Evolutionary conservation across 1,139 yeast genomes (phyloP), one percentile per base, ranked within the genome.

Genomic region (Sugiyamaella japonica): DNA sequence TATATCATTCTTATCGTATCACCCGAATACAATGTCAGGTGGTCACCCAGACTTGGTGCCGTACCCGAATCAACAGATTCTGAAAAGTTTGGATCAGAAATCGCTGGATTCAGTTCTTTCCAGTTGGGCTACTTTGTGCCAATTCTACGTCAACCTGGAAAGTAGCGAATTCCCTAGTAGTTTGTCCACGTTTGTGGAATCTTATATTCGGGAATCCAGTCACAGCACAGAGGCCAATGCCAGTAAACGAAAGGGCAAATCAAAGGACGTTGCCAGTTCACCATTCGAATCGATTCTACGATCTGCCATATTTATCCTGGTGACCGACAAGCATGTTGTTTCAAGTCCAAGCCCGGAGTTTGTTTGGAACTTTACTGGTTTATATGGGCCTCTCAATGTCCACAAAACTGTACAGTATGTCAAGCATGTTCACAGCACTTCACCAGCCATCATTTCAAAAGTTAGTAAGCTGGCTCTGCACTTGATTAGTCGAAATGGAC

Each of bases 311-410:
- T 61, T 54, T 37, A 28, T 28, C 34, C 52, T 62, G 40, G 55
- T 63, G 31, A 44, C 50, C 36, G 32, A 38, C 38, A 53, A 34
- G 29, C 52, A 48, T 36, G 28, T 37, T 34, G 52, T 63, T 32
- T 23, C 59, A 16, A 42, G 39, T 23, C 56, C 56, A 1, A 66
- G 58, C 17, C 62, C 66, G 9, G 72, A 69, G 45, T 57, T 67
- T 17, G 55, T 67, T 7, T 70, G 72, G 71, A 61, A 64, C 17
- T 59, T 70, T 39, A 58, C 66, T 7, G 25, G 54, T 10, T 52
- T 61, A 5, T 70, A 64, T 49, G 71, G 70, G 6, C 56, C 63
- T 1, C 41, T 39, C 3, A 70, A 70, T 53, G 61, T 58, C n/a
- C 23, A 36, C n/a, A 54, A 44, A 6, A 57, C 56, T n/a, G 43